These are phyloP conservation scores for Solanum hybrid DNA, from an alignment of 305 asterid genomes.

Conservation along the genomic window DNA sequence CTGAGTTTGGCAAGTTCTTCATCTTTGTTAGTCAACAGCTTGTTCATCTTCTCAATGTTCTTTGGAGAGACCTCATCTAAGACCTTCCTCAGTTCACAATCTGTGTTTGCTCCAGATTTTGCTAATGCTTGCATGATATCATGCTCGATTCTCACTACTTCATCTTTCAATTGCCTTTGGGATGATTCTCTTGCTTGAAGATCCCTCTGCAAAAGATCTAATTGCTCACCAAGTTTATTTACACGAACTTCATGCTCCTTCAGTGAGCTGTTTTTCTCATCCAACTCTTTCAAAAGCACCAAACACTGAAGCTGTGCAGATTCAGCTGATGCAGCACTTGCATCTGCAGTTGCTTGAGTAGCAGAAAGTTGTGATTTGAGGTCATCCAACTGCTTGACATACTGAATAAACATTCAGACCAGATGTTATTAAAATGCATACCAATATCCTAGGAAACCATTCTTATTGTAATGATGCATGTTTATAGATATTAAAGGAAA, in stretches of 20 bases:
- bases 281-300: constrained; percentile 54
- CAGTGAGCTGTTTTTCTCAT: constrained; percentile 47
- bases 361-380: constrained; percentile 57
- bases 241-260: constrained; percentile 69
- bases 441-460: background rate
- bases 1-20: constrained; percentile 69
- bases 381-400: constrained; percentile 61
- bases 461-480: background rate
- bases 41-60: constrained; percentile 48
- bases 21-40: constrained; percentile 55
- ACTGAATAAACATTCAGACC: constrained; percentile 27
- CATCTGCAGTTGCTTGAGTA: constrained; percentile 66
- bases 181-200: constrained; percentile 63
- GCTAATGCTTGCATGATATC: constrained; percentile 72
- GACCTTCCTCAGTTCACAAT: constrained; percentile 56
- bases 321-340: constrained; percentile 68
- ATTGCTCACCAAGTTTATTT: constrained; percentile 57
- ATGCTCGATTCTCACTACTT: constrained; percentile 68
- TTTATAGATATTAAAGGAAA: background rate
- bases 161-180: constrained; percentile 71
- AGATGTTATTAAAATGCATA: background rate
- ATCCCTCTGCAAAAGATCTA: constrained; percentile 75
- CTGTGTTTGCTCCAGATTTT: constrained; percentile 49
- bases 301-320: constrained; percentile 72
- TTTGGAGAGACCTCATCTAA: constrained; percentile 69